phyloP scores from a whole-genome alignment of 1,284 basidiomycete species.

The Athelia sp. region DNA sequence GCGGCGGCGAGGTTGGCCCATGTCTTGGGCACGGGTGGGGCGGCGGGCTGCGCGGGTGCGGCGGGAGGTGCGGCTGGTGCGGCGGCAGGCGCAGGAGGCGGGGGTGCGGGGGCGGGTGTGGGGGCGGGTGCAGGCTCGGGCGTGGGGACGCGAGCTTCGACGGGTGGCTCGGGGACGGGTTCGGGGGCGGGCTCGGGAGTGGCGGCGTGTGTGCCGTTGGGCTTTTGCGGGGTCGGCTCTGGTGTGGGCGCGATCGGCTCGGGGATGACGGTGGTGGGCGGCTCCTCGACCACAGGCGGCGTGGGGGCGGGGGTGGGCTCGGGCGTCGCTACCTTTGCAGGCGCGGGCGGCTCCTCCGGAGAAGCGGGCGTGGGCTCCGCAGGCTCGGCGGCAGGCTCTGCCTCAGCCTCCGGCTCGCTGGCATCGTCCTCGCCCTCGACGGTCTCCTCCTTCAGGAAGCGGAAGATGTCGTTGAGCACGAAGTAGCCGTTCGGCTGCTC shows the following conservation, averaged over 20 bases:
- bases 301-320: slow-evolving; percentile 31
- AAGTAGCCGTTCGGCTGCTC: slow-evolving; percentile 99
- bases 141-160: slow-evolving; percentile 8
- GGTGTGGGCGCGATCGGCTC: slow-evolving; percentile 24
- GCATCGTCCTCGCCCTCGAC: slow-evolving; percentile 70
- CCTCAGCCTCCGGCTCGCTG: slow-evolving; percentile 32
- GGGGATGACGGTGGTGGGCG: slow-evolving; percentile 27
- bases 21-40: slow-evolving; percentile 64
- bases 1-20: slow-evolving; percentile 91
- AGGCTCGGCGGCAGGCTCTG: slow-evolving; percentile 22
- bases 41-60: slow-evolving; percentile 26
- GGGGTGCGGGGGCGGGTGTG: slow-evolving; percentile 24
- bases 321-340: slow-evolving; percentile 22
- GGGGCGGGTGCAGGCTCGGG: slow-evolving; percentile 21
- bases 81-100: slow-evolving; percentile 31
- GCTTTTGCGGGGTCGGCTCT: slow-evolving; percentile 18
- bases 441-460: slow-evolving; percentile 94
- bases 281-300: slow-evolving; percentile 31
- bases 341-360: slow-evolving; percentile 19
- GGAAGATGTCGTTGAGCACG: slow-evolving; percentile 99
- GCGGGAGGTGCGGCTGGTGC: slow-evolving; percentile 26
- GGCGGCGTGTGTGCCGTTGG: slow-evolving; percentile 19
- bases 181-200: slow-evolving; percentile 23
- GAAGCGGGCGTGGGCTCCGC: slow-evolving; percentile 23
- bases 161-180: slow-evolving; percentile 7